Conservation (phyloP, 2,329 filamentous ascomycete genomes). For the Aspergillus intermedius region DNA sequence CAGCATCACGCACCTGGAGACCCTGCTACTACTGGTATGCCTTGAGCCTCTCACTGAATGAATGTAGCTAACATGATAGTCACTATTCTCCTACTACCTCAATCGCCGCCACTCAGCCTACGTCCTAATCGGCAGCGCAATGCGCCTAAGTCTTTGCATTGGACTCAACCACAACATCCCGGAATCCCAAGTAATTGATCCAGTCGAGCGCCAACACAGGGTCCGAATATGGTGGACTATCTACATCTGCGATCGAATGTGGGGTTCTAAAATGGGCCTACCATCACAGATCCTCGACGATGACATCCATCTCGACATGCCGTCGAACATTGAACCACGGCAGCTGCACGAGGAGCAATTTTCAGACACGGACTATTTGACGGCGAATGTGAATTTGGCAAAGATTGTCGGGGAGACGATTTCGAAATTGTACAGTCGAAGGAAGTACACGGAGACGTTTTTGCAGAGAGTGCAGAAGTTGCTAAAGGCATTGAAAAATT, state of each 20-base stretch:
- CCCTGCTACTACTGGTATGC: slow-evolving; percentile 32
- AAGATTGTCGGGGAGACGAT: slow-evolving; percentile 32
- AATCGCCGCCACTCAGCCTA: slow-evolving; percentile 31
- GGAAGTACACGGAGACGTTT: slow-evolving; percentile 32
- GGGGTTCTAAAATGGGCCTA: slow-evolving; percentile 45
- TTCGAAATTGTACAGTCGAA: slow-evolving; percentile 28
- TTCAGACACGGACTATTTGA: slow-evolving; percentile 30
- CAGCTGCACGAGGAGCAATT: slow-evolving; percentile 31
- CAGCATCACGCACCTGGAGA: slow-evolving; percentile 40
- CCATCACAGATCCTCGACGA: slow-evolving; percentile 45
- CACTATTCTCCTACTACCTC: slow-evolving; percentile 31
- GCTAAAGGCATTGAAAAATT: slow-evolving; percentile 32
- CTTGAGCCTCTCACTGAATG: too few species aligned
- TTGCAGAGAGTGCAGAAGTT: slow-evolving; percentile 36
- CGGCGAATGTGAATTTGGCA: slow-evolving; percentile 33
- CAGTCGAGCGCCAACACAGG: slow-evolving; percentile 34
- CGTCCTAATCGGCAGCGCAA: slow-evolving; percentile 31
- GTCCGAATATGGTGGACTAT: slow-evolving; percentile 36
- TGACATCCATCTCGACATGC: slow-evolving; percentile 39
- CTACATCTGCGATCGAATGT: slow-evolving; percentile 40
- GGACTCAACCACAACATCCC: slow-evolving; percentile 40
- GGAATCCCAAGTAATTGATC: slow-evolving; percentile 29
- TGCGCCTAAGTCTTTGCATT: slow-evolving; percentile 38
- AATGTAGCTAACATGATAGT: slow-evolving; percentile 14
- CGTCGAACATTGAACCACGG: slow-evolving; percentile 24